A percentile compares a stretch with the other conserved stretches of the same genome.
These are phyloP conservation scores for Vaccinium darrowii DNA, from an alignment of 148 eudicot species.

Conservation along the genomic window DNA sequence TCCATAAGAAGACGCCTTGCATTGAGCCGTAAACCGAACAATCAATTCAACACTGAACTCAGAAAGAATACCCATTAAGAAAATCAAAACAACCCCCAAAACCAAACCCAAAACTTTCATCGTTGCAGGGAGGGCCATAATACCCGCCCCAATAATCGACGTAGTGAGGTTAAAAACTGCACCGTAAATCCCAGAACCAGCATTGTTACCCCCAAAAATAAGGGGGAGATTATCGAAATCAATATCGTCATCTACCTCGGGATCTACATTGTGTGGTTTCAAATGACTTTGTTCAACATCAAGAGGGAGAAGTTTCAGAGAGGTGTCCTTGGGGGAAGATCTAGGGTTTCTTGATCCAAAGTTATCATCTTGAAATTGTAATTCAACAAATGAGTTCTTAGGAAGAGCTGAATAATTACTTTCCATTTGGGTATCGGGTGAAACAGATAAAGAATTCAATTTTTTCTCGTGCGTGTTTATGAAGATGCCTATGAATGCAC, in stretches of 20 bases:
- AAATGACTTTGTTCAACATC: constrained; percentile 28
- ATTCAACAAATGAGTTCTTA: constrained; percentile 30
- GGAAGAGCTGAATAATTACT: constrained; percentile 47
- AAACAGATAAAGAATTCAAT: neutral
- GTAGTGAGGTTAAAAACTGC: constrained; percentile 94
- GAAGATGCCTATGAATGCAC: neutral
- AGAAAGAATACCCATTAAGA: constrained; percentile 82
- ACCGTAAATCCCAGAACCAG: constrained; percentile 71
- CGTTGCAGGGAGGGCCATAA: constrained; percentile 95
- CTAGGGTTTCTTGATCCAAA: constrained; percentile 20
- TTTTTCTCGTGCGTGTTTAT: neutral
- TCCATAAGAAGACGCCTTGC: constrained; percentile 73
- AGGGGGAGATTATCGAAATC: constrained; percentile 68
- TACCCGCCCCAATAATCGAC: constrained; percentile 91
- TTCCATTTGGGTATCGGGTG: constrained; percentile 21
- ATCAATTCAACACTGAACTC: constrained; percentile 80
- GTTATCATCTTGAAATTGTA: constrained; percentile 34
- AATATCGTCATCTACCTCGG: constrained; percentile 36
- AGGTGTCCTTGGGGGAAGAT: constrained; percentile 21
- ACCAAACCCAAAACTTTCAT: constrained; percentile 85
- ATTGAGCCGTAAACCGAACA: constrained; percentile 65
- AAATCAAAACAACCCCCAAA: constrained; percentile 62
- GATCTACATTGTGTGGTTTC: constrained; percentile 29
- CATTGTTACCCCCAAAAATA: constrained; percentile 45
- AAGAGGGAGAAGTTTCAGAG: constrained; percentile 26